Evolutionary conservation across 2,329 filamentous ascomycete genomes (phyloP).

Genomic region (Colletotrichum caudatum): DNA sequence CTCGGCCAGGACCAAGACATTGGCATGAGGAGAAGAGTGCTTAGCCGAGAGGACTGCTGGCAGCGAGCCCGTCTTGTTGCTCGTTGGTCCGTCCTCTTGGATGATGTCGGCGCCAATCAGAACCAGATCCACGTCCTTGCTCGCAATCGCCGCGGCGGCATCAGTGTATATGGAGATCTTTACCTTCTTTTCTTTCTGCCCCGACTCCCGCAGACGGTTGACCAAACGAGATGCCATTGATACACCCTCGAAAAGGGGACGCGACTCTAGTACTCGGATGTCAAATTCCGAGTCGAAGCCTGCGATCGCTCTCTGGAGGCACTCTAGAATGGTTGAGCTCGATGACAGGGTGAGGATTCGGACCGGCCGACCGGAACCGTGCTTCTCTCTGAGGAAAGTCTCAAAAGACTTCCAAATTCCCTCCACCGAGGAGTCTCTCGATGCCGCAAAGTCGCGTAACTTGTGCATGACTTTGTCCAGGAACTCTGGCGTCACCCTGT

Average conservation of each 20-base stretch:
- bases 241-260: conserved; percentile 75
- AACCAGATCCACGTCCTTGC: conserved; percentile 65
- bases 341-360: conserved; percentile 71
- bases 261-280: conserved; percentile 73
- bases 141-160: conserved; percentile 67
- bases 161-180: conserved; percentile 68
- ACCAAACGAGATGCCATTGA: conserved; percentile 62
- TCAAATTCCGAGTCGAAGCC: conserved; percentile 57
- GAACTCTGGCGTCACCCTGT: conserved; percentile 23
- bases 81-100: conserved; percentile 67
- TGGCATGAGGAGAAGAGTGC: conserved; percentile 58
- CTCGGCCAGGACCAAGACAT: conserved; percentile 68
- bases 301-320: conserved; percentile 58
- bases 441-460: conserved; percentile 38
- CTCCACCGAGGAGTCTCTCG: conserved; percentile 45
- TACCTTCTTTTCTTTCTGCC: conserved; percentile 44
- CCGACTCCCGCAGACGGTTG: conserved; percentile 44
- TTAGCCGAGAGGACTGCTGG: conserved; percentile 68
- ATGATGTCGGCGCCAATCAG: conserved; percentile 75
- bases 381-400: conserved; percentile 48
- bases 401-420: conserved; percentile 53
- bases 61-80: conserved; percentile 76
- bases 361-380: conserved; percentile 48
- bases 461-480: conserved; percentile 42
- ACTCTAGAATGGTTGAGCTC: conserved; percentile 69